Evolutionary conservation across 306 rosid species (phyloP).

Genomic region (Ormosia semicastrata): DNA sequence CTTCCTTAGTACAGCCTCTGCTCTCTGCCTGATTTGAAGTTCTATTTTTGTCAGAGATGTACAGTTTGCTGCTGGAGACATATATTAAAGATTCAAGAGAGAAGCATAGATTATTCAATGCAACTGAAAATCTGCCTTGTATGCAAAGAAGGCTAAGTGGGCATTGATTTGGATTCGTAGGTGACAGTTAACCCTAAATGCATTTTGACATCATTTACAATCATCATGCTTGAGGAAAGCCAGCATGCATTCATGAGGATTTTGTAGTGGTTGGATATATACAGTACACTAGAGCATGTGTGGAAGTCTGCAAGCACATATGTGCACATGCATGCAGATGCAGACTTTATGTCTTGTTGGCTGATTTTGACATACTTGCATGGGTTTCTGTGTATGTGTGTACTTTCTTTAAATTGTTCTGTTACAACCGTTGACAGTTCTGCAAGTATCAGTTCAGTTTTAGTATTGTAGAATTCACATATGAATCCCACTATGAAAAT

Average conservation of each 20-base stretch:
- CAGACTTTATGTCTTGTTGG: neutral
- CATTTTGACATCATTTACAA: neutral
- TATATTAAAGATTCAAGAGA: constrained; percentile 80
- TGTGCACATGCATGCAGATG: neutral
- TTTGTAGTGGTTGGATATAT: no score
- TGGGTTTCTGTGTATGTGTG: neutral
- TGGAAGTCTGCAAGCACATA: no score
- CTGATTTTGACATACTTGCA: neutral
- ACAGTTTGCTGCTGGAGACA: constrained; percentile 91
- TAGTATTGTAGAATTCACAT: no score
- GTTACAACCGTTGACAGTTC: neutral
- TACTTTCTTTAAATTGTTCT: neutral
- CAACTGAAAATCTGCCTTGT: constrained; percentile 78
- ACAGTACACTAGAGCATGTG: no score
- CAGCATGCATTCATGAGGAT: no score
- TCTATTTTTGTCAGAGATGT: constrained; percentile 72
- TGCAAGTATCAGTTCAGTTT: no score
- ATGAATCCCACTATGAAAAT: neutral
- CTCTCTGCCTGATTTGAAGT: constrained; percentile 21
- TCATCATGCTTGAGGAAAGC: neutral
- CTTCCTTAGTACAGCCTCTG: constrained; percentile 10
- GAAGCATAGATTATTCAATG: constrained; percentile 80
- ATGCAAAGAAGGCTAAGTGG: constrained; percentile 86
- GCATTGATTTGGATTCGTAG: constrained; percentile 86
- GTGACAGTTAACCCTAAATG: constrained; percentile 31